Evolutionary conservation across 805 yeast species (phyloP).

Genomic region (Myxozyma neglecta): DNA sequence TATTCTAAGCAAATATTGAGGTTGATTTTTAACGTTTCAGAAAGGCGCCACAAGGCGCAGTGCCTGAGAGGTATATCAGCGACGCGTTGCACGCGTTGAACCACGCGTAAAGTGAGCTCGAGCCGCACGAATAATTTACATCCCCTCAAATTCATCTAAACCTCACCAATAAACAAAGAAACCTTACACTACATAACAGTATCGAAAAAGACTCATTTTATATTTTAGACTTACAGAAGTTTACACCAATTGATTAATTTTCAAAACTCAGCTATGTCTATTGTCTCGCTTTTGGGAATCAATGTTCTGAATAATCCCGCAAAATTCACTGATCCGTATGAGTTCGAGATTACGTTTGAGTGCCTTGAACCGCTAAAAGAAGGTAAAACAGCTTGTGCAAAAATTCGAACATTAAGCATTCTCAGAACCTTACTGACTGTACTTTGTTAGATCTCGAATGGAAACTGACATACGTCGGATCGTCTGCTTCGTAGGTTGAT

Average conservation of each 20-base stretch:
- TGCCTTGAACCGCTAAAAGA: slow-evolving; percentile 89
- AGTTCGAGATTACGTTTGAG: slow-evolving; percentile 96
- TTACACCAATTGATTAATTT: background rate
- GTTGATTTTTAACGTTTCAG: background rate
- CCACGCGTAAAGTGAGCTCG: background rate
- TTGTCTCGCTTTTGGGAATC: slow-evolving; percentile 63
- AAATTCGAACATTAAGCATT: background rate
- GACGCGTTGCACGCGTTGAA: background rate
- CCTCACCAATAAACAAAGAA: too few relatives aligned
- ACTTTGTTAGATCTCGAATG: slow-evolving; percentile 72
- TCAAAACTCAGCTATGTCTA: slow-evolving; percentile 20
- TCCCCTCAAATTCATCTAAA: too few relatives aligned
- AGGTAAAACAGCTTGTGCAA: slow-evolving; percentile 32
- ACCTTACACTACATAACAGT: background rate
- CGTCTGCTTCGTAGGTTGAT: slow-evolving; percentile 66
- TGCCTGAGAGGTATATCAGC: background rate
- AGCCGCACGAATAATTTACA: background rate
- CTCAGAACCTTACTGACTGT: background rate
- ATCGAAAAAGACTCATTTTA: background rate
- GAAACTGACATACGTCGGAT: slow-evolving; percentile 96
- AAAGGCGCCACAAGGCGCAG: background rate
- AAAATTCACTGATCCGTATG: slow-evolving; percentile 86
- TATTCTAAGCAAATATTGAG: too few relatives aligned
- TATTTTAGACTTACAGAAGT: background rate
- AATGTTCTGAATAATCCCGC: slow-evolving; percentile 95